Conservation (phyloP, 306 rosid genomes). For the Castanea mollissima region DNA sequence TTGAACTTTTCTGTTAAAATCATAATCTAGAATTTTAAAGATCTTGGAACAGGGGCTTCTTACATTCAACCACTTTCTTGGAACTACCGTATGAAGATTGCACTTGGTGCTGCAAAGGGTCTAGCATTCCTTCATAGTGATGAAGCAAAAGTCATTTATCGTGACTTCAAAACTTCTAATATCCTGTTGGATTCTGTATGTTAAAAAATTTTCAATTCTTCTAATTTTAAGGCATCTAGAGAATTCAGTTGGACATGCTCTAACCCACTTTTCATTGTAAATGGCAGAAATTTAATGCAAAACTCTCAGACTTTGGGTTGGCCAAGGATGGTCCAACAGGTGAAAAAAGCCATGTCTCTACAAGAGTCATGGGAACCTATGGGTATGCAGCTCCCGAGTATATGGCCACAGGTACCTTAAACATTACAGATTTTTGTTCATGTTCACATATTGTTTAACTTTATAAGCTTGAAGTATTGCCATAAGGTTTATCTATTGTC, state of each 20-base stretch:
- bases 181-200: slow-evolving; percentile 79
- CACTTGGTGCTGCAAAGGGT: slow-evolving; percentile 90
- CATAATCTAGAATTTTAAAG: slow-evolving; percentile 1
- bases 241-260: slow-evolving; percentile 20
- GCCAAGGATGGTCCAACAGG: slow-evolving; percentile 95
- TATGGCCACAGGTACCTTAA: slow-evolving; percentile 81
- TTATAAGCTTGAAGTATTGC: neutral
- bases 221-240: neutral
- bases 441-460: neutral
- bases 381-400: slow-evolving; percentile 99
- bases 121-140: slow-evolving; percentile 95
- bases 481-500: neutral
- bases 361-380: slow-evolving; percentile 95
- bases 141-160: slow-evolving; percentile 83
- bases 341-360: slow-evolving; percentile 87
- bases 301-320: slow-evolving; percentile 95
- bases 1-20: slow-evolving; percentile 1
- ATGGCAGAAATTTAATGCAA: slow-evolving; percentile 66
- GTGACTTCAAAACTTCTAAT: slow-evolving; percentile 86
- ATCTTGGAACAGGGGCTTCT: slow-evolving; percentile 64
- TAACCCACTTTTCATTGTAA: slow-evolving; percentile 14
- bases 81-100: slow-evolving; percentile 79
- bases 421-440: slow-evolving; percentile 8
- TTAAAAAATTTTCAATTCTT: slow-evolving; percentile 7
- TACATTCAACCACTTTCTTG: slow-evolving; percentile 89